A percentile compares a stretch with the other conserved stretches of the same genome.
Evolutionary conservation across 805 yeast genomes (phyloP).

Genomic region (Maudiozyma turicensis): DNA sequence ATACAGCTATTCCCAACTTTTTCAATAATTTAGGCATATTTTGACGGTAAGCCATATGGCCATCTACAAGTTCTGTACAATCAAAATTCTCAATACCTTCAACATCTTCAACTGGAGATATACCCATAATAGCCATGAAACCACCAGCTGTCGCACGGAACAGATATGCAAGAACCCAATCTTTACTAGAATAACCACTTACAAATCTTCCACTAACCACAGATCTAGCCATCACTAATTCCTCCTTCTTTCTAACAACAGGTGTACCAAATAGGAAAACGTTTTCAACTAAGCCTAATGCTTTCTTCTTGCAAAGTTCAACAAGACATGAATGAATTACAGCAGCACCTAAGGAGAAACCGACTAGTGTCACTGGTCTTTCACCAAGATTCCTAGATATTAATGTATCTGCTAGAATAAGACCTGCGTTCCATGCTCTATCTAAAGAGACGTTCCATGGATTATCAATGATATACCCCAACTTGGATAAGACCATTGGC

Average conservation of each 20-base stretch:
- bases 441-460: conserved; percentile 98
- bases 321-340: conserved; percentile 82
- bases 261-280: conserved; percentile 87
- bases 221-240: conserved; percentile 65
- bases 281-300: conserved; percentile 80
- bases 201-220: conserved; percentile 85
- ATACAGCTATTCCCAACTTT: conserved; percentile 64
- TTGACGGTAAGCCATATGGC: conserved; percentile 95
- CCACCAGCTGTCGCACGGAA: conserved; percentile 97
- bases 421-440: conserved; percentile 95
- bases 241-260: conserved; percentile 66
- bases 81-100: conserved; percentile 75
- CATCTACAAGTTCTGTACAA: conserved; percentile 78
- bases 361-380: conserved; percentile 84
- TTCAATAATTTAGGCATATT: conserved; percentile 78
- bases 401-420: conserved; percentile 81
- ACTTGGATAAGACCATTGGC: conserved; percentile 84
- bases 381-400: conserved; percentile 83
- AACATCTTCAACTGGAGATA: conserved; percentile 59
- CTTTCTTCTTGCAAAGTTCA: conserved; percentile 78
- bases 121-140: conserved; percentile 79
- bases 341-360: conserved; percentile 89
- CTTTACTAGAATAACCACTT: conserved; percentile 84
- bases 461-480: conserved; percentile 83
- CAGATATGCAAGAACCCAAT: conserved; percentile 92